Evolutionary conservation across 805 yeast genomes (phyloP), one percentile per base, ranked within the genome.

Genomic region (Spathaspora hagerdaliae): DNA sequence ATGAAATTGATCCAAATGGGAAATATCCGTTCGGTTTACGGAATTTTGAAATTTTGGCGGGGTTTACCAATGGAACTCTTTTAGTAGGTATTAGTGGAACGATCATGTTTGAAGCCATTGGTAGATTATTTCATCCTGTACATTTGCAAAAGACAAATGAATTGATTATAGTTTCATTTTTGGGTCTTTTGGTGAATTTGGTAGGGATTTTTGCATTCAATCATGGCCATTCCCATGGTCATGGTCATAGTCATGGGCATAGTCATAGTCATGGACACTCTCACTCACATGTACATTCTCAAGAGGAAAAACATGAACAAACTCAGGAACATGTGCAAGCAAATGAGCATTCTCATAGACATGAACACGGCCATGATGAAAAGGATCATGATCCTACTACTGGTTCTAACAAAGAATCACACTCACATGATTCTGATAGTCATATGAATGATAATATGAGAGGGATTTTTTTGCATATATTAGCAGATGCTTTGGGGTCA

Each of bases 401-500:
- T 41, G 42, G 45, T 26, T 19, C 51, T 6, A 49, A 47, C 47
- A 9, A 24, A 19, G 27, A 29, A 11, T 9, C 29, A 11, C 42
- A 38, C 24, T n/a, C 46, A 3, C 42, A 49, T 32, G 43, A 43
- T 6, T 19, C 24, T 3, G 37, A 36, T 31, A 4, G 27, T 27
- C 48, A 46, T 14, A 59, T 71, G 61, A 75, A 73, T 50, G 82
- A 79, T 53, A 92, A 92, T 61, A 87, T 92, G 95, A 82, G 85
- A 47, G 99, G 99, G 11, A 88, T 94, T 5, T 94, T 94, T 57
- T 69, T 94, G 38, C 99, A 94, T 56, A 87, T 94, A 29, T 61
- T 94, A 38, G 99, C 99, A 0, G 99, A 94, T 57, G 91, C 98
- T 0, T 69, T 94, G 36, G 99, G 99, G 0, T 92, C 98, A 0